Conservation (phyloP, 306 rosid genomes). For the Ziziphus jujuba region DNA sequence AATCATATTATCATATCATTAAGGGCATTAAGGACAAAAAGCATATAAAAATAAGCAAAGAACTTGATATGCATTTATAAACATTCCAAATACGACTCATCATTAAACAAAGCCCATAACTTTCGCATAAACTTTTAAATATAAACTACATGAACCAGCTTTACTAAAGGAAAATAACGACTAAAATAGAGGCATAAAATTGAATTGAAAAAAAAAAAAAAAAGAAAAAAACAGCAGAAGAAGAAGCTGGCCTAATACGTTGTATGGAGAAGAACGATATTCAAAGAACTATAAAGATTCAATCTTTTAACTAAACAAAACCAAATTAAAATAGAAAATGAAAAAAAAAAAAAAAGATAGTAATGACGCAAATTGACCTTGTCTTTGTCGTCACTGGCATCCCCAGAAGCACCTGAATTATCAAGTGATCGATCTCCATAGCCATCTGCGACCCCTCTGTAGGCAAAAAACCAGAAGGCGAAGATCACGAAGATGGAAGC, state of each 20-base stretch:
- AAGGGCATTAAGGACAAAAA: not conserved
- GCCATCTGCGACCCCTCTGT: conserved; percentile 28
- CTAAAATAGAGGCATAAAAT: not conserved
- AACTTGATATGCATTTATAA: not conserved
- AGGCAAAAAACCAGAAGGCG: conserved; percentile 64
- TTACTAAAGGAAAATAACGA: not conserved
- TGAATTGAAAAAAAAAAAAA: too few relatives aligned
- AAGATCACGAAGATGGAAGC: conserved; percentile 66
- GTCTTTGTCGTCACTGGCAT: conserved; percentile 45
- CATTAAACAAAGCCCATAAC: too few relatives aligned
- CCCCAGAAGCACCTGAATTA: conserved; percentile 37
- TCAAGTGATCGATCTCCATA: conserved; percentile 51
- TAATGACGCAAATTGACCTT: conserved; percentile 47
- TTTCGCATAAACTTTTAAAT: too few relatives aligned
- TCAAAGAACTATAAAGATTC: not conserved
- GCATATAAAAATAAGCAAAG: not conserved
- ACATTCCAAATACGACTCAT: not conserved
- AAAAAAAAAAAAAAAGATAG: not conserved
- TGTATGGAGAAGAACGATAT: not conserved
- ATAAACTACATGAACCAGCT: not conserved
- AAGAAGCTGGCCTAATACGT: not conserved
- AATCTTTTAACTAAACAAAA: conserved; percentile 2
- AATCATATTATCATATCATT: not conserved
- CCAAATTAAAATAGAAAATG: not conserved
- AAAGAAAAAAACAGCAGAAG: not conserved